A percentile compares a stretch with the other conserved stretches of the same genome.
Evolutionary conservation across 306 rosid species (phyloP).

Genomic region (Hippophae tibetana): DNA sequence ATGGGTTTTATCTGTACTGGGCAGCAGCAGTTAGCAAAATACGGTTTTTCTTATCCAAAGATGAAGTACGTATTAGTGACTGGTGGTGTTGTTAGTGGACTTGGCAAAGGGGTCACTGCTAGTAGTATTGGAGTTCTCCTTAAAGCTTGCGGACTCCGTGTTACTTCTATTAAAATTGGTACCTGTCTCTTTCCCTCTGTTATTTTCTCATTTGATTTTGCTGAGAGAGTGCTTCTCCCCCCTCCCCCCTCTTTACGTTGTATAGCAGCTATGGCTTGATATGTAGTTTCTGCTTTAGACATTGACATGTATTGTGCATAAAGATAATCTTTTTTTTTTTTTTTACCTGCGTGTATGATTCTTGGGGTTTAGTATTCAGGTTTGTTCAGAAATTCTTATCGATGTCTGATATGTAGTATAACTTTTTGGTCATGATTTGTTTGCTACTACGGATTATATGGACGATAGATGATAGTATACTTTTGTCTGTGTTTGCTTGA

Average conservation of each 20-base stretch:
- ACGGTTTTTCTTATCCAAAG: constrained; percentile 10
- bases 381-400: too few species aligned
- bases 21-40: constrained; percentile 29
- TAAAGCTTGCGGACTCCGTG: constrained; percentile 76
- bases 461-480: too few species aligned
- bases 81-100: constrained; percentile 95
- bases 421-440: too few species aligned
- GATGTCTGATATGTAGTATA: too few species aligned
- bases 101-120: constrained; percentile 88
- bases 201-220: constrained; percentile 2
- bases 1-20: constrained; percentile 34
- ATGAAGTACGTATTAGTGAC: constrained; percentile 90
- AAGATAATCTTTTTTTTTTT: too few species aligned
- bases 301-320: too few species aligned
- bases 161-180: constrained; percentile 87
- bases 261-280: background rate
- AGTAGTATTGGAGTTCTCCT: constrained; percentile 77
- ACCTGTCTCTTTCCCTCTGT: constrained; percentile 11
- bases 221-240: background rate
- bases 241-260: too few species aligned
- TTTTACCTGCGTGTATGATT: too few species aligned
- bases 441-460: too few species aligned
- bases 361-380: too few species aligned
- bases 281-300: too few species aligned
- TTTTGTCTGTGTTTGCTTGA: too few species aligned